Base-by-base conservation (phyloP, 139 green algal genomes). In the Tetraselmis striata region DNA sequence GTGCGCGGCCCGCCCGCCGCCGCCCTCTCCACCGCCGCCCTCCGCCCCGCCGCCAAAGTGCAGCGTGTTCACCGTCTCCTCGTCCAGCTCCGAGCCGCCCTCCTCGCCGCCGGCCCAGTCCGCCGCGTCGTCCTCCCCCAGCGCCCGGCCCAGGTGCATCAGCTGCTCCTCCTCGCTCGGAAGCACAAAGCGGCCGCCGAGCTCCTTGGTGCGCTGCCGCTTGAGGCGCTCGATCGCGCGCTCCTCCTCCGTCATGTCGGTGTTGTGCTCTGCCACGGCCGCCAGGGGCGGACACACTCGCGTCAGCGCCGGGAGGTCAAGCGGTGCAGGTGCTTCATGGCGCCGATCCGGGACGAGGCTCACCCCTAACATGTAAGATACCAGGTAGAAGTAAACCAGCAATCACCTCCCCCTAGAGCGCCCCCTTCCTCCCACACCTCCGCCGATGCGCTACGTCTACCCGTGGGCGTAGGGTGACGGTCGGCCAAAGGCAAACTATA, bases 1-100 rank as follows among this genome's bases (percentile, higher is more conserved):
- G 79, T 78, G 30, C 81, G 78, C 26, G 78, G 29, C 31, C 1
- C 30, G 25, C 75, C 45, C 30, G 75, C 79, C 24, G 67, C 67
- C 32, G 59, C 80, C 1, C 23, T 59, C 79, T 96, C 94, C 96
- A 99, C 98, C 2, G 98, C 89, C 91, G 99, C 91, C n/a, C 45
- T 5, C 77, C 23, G 79, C 83, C 0, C 91, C 93, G 5, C 93
- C 93, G 0, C 92, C 93, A 89, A 97, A 97, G 83, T 95, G 88
- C 83, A 92, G 88, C 31, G 89, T 45, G 76, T 80, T 29, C 28
- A 88, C 86, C 28, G 92, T 75, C 1, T 93, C 88, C n/a, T 89
- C 85, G 30, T 84, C 88, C 45, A 93, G 58, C 31, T 86, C 83
- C 27, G 78, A 75, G 1, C n/a, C 25, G 80, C 87, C 89, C 30